A percentile compares a stretch with the other conserved stretches of the same genome.
Conservation (phyloP, 495 filamentous ascomycete genomes). For the Penicillium pulvis region DNA sequence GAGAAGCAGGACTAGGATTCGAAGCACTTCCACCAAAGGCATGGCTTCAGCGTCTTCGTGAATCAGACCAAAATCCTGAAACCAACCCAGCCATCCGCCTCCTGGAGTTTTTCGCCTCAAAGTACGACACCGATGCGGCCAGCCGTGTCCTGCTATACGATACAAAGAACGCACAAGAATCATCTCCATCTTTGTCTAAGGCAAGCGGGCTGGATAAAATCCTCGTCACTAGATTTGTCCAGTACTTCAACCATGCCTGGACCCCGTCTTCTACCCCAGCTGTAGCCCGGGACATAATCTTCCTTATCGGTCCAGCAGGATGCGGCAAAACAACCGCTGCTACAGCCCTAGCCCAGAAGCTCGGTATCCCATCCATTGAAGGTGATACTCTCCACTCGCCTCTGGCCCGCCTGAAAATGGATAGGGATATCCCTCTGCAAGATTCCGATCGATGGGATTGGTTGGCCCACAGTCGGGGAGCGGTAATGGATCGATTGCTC, state of each 20-base stretch:
- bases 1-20: slow-evolving; percentile 44
- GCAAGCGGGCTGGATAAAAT: slow-evolving; percentile 13
- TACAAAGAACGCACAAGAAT: slow-evolving; percentile 24
- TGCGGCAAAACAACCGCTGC: slow-evolving; percentile 29
- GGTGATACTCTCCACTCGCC: slow-evolving; percentile 30
- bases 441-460: slow-evolving; percentile 31
- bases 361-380: slow-evolving; percentile 25
- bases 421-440: slow-evolving; percentile 19
- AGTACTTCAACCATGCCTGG: slow-evolving; percentile 25
- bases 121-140: slow-evolving; percentile 40
- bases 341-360: slow-evolving; percentile 8
- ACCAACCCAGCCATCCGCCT: slow-evolving; percentile 50
- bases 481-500: slow-evolving; percentile 27
- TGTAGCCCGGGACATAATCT: slow-evolving; percentile 17
- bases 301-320: slow-evolving; percentile 28
- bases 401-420: slow-evolving; percentile 23
- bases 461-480: slow-evolving; percentile 29
- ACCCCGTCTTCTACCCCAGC: not conserved
- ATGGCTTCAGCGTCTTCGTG: slow-evolving; percentile 49
- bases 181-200: slow-evolving; percentile 20
- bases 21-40: slow-evolving; percentile 40
- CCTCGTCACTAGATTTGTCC: slow-evolving; percentile 17
- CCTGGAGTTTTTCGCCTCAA: slow-evolving; percentile 46
- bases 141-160: slow-evolving; percentile 27
- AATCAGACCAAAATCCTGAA: slow-evolving; percentile 36